Conservation (phyloP, 768 basidiomycete genomes). For the Trametopsis cervina region DNA sequence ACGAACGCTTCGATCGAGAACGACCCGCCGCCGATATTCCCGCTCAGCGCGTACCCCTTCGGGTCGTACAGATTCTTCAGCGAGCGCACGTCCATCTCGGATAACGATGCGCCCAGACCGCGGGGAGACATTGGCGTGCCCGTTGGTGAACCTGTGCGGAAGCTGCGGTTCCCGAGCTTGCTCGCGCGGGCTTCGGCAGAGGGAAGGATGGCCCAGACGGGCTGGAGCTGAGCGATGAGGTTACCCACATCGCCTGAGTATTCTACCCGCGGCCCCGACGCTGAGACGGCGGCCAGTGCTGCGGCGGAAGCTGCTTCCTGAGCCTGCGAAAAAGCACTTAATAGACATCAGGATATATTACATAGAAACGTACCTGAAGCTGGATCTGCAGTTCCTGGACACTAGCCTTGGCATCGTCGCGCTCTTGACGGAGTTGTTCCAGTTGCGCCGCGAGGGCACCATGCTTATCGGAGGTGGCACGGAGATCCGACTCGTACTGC, state of each 20-base stretch:
- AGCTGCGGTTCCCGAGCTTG: conserved; percentile 45
- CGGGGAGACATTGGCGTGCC: conserved; percentile 22
- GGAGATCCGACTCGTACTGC: conserved; percentile 18
- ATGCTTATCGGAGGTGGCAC: conserved; percentile 15
- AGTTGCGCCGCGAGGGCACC: conserved; percentile 16
- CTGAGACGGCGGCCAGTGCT: conserved; percentile 7
- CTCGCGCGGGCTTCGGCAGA: conserved; percentile 76
- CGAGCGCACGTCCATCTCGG: conserved; percentile 80
- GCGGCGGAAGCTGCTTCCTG: conserved; percentile 1
- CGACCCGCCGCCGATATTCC: conserved; percentile 7
- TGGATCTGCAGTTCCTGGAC: conserved; percentile 30
- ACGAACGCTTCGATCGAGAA: conserved; percentile 78
- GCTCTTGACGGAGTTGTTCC: conserved; percentile 17
- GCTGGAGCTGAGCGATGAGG: conserved; percentile 55
- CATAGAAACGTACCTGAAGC: conserved; percentile 34
- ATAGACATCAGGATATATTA: background rate
- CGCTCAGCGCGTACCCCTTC: conserved; percentile 13
- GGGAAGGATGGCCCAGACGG: conserved; percentile 78
- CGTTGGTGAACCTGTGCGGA: conserved; percentile 29
- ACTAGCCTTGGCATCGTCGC: conserved; percentile 21
- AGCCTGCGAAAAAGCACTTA: conserved; percentile 1
- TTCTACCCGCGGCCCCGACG: conserved; percentile 16
- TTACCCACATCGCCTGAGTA: conserved; percentile 41
- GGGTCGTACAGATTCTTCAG: conserved; percentile 74
- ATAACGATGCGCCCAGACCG: conserved; percentile 47